Conservation (phyloP, 768 basidiomycete genomes). For the Tulasnella calospora region DNA sequence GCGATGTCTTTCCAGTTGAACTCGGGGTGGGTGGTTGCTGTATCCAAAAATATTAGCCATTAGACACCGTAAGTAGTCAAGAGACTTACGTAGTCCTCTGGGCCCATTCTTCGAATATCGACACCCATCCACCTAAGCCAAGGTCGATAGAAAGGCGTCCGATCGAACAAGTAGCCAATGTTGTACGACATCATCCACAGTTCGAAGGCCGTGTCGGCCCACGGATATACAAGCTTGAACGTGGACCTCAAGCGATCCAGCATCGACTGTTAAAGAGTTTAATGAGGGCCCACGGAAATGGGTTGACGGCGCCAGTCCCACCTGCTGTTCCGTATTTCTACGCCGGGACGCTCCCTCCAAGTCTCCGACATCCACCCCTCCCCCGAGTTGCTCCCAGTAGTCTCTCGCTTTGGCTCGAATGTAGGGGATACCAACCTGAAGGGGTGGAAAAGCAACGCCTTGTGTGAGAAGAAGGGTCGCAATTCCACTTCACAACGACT, state of each 20-base stretch:
- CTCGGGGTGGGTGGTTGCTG: background rate
- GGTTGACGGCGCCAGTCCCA: background rate
- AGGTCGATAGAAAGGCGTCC: conserved; percentile 79
- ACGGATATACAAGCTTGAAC: conserved; percentile 79
- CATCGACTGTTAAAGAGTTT: conserved; percentile 25
- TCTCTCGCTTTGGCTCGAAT: conserved; percentile 83
- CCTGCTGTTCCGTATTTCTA: background rate
- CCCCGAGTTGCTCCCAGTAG: conserved; percentile 85
- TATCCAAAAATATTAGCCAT: background rate
- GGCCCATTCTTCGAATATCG: conserved; percentile 70
- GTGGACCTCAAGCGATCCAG: conserved; percentile 45
- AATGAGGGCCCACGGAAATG: background rate
- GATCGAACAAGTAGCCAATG: conserved; percentile 84
- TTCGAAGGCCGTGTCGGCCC: conserved; percentile 71
- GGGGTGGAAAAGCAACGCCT: background rate
- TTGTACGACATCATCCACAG: conserved; percentile 80
- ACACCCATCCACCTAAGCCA: conserved; percentile 86
- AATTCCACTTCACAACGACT: conserved; percentile 32
- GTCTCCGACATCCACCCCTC: conserved; percentile 60
- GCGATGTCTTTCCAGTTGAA: background rate
- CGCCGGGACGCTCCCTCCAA: conserved; percentile 46
- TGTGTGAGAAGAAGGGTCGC: background rate
- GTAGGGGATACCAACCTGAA: conserved; percentile 83
- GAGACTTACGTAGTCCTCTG: conserved; percentile 68
- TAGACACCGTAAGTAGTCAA: background rate